Evolutionary conservation across 108 stramenopile species (phyloP).

Genomic region (Skeletonema grethae): DNA sequence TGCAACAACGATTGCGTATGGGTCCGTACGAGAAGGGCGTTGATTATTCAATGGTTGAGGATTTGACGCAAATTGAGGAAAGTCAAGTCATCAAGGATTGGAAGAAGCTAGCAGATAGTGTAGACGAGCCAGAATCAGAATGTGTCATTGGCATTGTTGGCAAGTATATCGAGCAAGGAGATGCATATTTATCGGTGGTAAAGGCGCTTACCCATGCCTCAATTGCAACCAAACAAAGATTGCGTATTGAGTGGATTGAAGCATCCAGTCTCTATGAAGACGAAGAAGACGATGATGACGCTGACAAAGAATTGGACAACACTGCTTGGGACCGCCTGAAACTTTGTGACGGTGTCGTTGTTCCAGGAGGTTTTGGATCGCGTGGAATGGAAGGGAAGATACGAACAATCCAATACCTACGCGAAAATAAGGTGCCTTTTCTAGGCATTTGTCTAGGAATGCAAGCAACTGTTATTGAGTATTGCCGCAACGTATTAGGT

Average conservation of each 20-base stretch:
- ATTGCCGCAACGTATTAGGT: slow-evolving; percentile 73
- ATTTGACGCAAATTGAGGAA: slow-evolving; percentile 37
- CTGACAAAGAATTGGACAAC: slow-evolving; percentile 47
- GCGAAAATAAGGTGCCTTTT: slow-evolving; percentile 60
- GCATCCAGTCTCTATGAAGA: slow-evolving; percentile 38
- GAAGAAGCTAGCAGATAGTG: slow-evolving; percentile 69
- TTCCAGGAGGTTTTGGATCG: slow-evolving; percentile 95
- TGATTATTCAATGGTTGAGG: slow-evolving; percentile 48
- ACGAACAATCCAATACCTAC: slow-evolving; percentile 65
- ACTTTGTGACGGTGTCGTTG: slow-evolving; percentile 81
- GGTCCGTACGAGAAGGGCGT: slow-evolving; percentile 38
- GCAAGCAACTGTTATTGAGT: slow-evolving; percentile 85
- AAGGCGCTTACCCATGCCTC: slow-evolving; percentile 87
- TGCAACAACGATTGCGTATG: slow-evolving; percentile 42
- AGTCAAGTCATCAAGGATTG: slow-evolving; percentile 44
- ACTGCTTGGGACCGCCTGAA: slow-evolving; percentile 82
- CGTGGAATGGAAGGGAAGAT: slow-evolving; percentile 84
- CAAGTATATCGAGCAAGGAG: slow-evolving; percentile 69
- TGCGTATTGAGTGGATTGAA: slow-evolving; percentile 74
- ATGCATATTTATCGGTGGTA: slow-evolving; percentile 68
- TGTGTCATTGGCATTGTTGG: slow-evolving; percentile 82
- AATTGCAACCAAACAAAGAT: slow-evolving; percentile 60
- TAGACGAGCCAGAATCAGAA: slow-evolving; percentile 63
- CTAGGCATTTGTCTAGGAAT: slow-evolving; percentile 85
- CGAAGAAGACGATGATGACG: slow-evolving; percentile 29